These are phyloP conservation scores for Nakazawaea wickerhamii DNA, from an alignment of 805 yeast genomes.

Conservation along the genomic window DNA sequence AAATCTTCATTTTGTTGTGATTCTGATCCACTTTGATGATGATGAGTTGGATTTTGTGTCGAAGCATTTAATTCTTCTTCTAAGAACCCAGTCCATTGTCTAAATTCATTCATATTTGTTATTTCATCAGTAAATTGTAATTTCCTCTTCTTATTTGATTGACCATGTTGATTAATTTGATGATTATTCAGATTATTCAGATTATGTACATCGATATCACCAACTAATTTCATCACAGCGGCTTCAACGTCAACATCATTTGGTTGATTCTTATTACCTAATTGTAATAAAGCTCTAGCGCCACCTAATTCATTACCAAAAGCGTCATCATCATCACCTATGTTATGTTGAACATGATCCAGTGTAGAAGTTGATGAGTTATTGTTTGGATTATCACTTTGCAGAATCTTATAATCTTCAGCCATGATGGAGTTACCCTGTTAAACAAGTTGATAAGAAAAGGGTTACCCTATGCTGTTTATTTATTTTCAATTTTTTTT, in stretches of 20 bases:
- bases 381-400: neutral
- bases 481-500: neutral
- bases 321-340: constrained; percentile 5
- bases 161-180: neutral
- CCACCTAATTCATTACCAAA: constrained; percentile 22
- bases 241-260: constrained; percentile 54
- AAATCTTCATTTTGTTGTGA: constrained; percentile 6
- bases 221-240: constrained; percentile 70
- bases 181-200: neutral
- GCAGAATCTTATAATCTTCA: constrained; percentile 4
- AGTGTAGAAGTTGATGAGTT: neutral
- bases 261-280: constrained; percentile 17
- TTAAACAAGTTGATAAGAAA: constrained; percentile 16
- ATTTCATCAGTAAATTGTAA: constrained; percentile 35
- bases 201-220: constrained; percentile 41
- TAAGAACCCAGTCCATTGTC: constrained; percentile 50
- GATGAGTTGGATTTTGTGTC: constrained; percentile 4
- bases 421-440: constrained; percentile 17
- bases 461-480: constrained; percentile 7
- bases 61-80: constrained; percentile 30
- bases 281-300: constrained; percentile 23
- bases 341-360: neutral
- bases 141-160: constrained; percentile 22
- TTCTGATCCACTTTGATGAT: too few relatives aligned
- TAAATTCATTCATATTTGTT: constrained; percentile 41